A percentile compares a stretch with the other conserved stretches of the same genome.
Evolutionary conservation across 2,329 filamentous ascomycete species (phyloP).

Genomic region (Colletotrichum plurivorum): DNA sequence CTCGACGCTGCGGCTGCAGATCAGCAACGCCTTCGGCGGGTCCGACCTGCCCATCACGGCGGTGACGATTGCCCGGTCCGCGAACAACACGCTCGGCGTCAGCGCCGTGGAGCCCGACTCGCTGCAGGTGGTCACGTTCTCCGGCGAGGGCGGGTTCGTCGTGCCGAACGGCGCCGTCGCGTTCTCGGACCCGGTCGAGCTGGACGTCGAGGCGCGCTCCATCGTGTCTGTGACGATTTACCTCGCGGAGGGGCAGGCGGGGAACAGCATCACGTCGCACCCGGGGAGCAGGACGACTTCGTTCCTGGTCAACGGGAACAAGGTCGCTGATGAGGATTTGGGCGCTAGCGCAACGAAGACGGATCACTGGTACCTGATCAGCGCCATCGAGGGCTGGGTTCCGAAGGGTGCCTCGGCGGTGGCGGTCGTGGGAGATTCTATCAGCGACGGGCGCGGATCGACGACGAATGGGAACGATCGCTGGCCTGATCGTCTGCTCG

Average conservation of each 20-base stretch:
- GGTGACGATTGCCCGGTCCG: constrained; percentile 68
- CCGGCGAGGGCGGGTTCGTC: constrained; percentile 62
- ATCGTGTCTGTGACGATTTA: constrained; percentile 72
- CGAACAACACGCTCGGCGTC: constrained; percentile 64
- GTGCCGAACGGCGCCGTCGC: constrained; percentile 69
- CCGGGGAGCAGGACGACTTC: constrained; percentile 72
- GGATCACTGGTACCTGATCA: constrained; percentile 72
- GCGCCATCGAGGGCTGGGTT: constrained; percentile 68
- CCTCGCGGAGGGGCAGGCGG: constrained; percentile 67
- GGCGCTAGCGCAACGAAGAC: constrained; percentile 42
- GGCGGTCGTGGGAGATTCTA: constrained; percentile 74
- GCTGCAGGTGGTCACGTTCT: constrained; percentile 68
- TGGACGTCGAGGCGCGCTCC: constrained; percentile 61
- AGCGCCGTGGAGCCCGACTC: constrained; percentile 63
- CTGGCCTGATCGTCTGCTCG: constrained; percentile 60
- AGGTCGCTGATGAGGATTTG: constrained; percentile 59
- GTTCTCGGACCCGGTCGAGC: constrained; percentile 71
- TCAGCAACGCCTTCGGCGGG: constrained; percentile 74
- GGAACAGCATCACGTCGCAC: constrained; percentile 70
- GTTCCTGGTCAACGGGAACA: constrained; percentile 68
- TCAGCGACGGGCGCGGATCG: constrained; percentile 75
- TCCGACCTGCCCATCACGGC: constrained; percentile 70
- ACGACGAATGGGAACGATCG: constrained; percentile 70
- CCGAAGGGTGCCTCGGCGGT: constrained; percentile 57
- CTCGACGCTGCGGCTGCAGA: constrained; percentile 68